Base-by-base conservation (phyloP, 768 basidiomycete species). In the Cantharellus anzutake region DNA sequence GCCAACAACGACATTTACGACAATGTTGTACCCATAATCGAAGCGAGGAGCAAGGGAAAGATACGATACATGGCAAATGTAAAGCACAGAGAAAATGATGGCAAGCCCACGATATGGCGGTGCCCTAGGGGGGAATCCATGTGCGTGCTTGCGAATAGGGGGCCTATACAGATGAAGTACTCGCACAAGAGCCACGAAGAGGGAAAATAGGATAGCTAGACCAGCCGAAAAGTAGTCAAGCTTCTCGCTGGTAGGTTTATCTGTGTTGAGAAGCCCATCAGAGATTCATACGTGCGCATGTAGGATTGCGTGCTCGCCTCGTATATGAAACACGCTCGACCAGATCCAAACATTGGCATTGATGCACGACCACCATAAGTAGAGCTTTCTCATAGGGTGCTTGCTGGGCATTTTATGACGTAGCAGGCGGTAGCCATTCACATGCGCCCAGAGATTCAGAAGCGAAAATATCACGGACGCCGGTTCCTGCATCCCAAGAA, bases 151-250 rank as follows among this genome's bases (percentile, higher is more conserved):
- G 35, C 50, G 57, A 68, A 59, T 66, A 61, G 66, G 64, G 3
- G 80, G 72, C 2, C 67, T 64, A 66, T 90, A 90, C 57, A 92
- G 71, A 65, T 84, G 81, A 66, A 84, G 83, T 16, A 86, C 68
- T 3, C 94, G 86, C 53, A 91, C 73, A 64, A 81, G 74, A 35
- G 84, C 79, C 68, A 79, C 80, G 70, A 87, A 92, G 3, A 98
- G 73, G 2, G 84, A 83, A 64, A 79, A 86, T 35, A 92, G 68
- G 63, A 96, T 92, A 7, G 84, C 82, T 4, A 84, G 71, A 0
- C 85, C 91, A 3, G 96, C 96, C 2, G 89, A 89, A 69, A 97
- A 96, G 70, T 99, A 99, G 67, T 98, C 96, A 67, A 93, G 60
- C 64, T 83, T 86, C 70, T 99, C 96, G 2, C 93, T 98, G 35